phyloP scores from a whole-genome alignment of 495 filamentous ascomycete species.

The Aspergillus taichungensis region DNA sequence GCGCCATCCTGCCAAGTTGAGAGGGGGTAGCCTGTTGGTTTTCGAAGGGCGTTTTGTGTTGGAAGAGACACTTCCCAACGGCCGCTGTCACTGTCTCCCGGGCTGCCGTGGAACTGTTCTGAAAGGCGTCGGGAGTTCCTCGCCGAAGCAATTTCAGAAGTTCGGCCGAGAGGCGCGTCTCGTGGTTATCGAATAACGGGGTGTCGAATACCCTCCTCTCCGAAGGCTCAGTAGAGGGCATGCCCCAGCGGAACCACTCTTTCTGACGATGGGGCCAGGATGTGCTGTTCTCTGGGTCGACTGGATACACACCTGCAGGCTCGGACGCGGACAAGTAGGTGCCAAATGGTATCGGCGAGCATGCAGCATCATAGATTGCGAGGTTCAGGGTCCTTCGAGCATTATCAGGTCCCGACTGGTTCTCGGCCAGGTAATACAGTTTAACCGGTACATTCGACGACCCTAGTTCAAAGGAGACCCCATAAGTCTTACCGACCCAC shows the following conservation, averaged over 20 bases:
- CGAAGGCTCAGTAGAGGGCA: constrained; percentile 15
- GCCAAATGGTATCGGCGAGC: constrained; percentile 21
- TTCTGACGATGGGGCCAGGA: constrained; percentile 28
- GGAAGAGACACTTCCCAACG: constrained; percentile 32
- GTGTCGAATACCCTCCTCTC: constrained; percentile 6
- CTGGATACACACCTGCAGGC: constrained; percentile 11
- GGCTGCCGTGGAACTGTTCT: background rate
- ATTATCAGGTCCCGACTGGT: constrained; percentile 23
- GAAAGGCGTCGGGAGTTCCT: background rate
- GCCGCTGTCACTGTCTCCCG: constrained; percentile 33
- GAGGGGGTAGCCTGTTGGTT: constrained; percentile 18
- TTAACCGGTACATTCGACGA: constrained; percentile 11
- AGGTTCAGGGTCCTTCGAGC: constrained; percentile 30
- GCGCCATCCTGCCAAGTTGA: constrained; percentile 23
- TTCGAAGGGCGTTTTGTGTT: constrained; percentile 15
- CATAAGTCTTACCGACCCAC: constrained; percentile 25
- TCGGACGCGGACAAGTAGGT: constrained; percentile 28
- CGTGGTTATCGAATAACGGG: constrained; percentile 26
- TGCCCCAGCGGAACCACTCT: constrained; percentile 34
- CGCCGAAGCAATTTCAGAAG: constrained; percentile 28
- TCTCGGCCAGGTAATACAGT: constrained; percentile 27
- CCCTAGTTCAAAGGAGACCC: constrained; percentile 17
- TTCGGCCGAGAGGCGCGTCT: constrained; percentile 25
- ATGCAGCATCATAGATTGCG: constrained; percentile 14
- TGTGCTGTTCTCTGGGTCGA: constrained; percentile 12